phyloP scores from a whole-genome alignment of 805 yeast genomes.

The Isabelozyma gotoi region DNA sequence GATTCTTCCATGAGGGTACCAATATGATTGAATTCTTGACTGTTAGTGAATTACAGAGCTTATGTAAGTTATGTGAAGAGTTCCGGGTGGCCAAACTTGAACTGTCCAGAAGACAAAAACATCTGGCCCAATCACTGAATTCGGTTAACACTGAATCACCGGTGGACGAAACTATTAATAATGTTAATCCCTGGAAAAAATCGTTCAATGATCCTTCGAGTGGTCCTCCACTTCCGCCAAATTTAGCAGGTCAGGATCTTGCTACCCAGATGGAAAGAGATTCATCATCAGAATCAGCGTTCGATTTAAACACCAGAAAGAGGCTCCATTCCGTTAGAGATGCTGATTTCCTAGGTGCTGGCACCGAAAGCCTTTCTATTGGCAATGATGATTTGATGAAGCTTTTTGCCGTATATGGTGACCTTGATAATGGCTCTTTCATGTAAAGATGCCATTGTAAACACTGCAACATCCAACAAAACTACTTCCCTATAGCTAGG shows the following conservation, averaged over 20 bases:
- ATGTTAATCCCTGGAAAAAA: neutral
- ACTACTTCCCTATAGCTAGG: too few relatives aligned
- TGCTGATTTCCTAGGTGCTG: constrained; percentile 2
- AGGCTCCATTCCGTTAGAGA: neutral
- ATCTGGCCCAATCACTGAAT: neutral
- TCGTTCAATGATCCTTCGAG: neutral
- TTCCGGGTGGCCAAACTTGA: constrained; percentile 36
- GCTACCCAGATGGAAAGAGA: neutral
- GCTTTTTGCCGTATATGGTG: constrained; percentile 36
- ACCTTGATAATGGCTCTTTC: constrained; percentile 16
- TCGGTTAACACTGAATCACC: neutral
- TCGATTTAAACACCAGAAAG: neutral
- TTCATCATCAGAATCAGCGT: neutral
- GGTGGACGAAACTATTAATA: neutral
- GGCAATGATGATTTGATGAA: constrained; percentile 32
- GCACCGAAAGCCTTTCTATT: constrained; percentile 3
- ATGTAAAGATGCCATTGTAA: too few relatives aligned
- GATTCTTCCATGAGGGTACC: constrained; percentile 34
- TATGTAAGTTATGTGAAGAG: constrained; percentile 38
- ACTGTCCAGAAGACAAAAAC: constrained; percentile 5
- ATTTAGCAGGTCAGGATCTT: neutral
- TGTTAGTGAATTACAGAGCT: constrained; percentile 31
- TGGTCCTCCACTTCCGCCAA: neutral
- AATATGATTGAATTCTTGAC: constrained; percentile 39
- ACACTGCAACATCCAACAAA: too few relatives aligned